A percentile compares a stretch with the other conserved stretches of the same genome.
phyloP scores from a whole-genome alignment of 2,329 filamentous ascomycete genomes.

The Fusarium penzigii region DNA sequence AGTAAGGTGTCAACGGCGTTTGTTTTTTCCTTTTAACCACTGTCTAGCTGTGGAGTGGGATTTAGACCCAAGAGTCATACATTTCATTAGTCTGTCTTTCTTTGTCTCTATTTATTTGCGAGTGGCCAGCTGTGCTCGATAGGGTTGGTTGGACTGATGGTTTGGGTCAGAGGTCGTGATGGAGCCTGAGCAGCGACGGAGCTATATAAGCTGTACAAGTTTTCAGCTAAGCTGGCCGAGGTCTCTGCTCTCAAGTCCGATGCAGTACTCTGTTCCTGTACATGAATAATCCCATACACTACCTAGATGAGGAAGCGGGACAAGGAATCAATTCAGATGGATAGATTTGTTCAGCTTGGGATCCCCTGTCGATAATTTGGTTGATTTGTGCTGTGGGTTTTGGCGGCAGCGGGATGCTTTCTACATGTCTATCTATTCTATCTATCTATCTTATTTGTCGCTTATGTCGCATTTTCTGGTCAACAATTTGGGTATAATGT shows the following conservation, averaged over 20 bases:
- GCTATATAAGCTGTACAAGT: background rate
- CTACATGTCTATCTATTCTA: conserved; percentile 15
- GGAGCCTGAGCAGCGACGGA: background rate
- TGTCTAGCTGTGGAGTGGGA: conserved; percentile 38
- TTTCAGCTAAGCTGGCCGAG: background rate
- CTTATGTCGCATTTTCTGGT: background rate
- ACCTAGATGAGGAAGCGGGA: conserved; percentile 13
- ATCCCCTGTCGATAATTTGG: background rate
- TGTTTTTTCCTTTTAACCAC: conserved; percentile 36
- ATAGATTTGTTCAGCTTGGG: background rate
- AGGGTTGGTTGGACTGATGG: background rate
- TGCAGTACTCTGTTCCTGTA: conserved; percentile 22
- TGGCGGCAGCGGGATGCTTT: conserved; percentile 4
- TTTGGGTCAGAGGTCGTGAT: background rate
- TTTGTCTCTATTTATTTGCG: conserved; percentile 24
- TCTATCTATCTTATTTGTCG: conserved; percentile 9
- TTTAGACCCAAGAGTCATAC: conserved; percentile 39
- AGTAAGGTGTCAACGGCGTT: conserved; percentile 60
- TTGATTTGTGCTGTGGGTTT: background rate
- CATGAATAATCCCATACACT: conserved; percentile 13
- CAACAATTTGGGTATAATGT: too few species aligned
- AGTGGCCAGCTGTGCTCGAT: conserved; percentile 5
- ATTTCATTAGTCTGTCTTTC: conserved; percentile 37
- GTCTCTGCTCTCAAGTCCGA: background rate
- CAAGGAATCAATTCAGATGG: conserved; percentile 15